Base-by-base conservation (phyloP, 129 eudicot genomes). In the Artemisia annua region DNA sequence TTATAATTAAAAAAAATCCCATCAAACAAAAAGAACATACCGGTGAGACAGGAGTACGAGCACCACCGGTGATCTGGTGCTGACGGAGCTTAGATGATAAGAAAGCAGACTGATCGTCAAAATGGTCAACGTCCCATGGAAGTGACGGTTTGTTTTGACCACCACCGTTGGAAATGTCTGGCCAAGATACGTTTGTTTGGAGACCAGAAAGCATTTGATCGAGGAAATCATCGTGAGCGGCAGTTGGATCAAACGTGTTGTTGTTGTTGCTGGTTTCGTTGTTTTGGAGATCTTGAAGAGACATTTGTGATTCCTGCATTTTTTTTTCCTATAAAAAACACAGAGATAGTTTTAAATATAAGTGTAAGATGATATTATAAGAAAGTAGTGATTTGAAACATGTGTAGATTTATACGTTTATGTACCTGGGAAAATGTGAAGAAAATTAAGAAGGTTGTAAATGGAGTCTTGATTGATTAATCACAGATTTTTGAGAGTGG, bases 171-270 rank as follows among this genome's bases (percentile, higher is more conserved):
- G 83, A 64, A 70, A 75, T 69, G 54, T 82, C 90, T 50, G 87
- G 85, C 89, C 86, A 86, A 30, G 82, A 51, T 5, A 78, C 79
- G 39, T 83, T 69, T 54, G 89, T 74, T 48, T 88, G 88, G 49
- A 88, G 79, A 22, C 92, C 78, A 55, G 91, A 84, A 54, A 91
- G 84, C 75, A 91, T 83, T 74, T 91, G 97, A 15, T 91, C 88
- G 55, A 91, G 88, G 32, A 91, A 91, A 43, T 88, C 95, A 3
- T 88, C 96, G 64, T 82, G 87, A 7, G 88, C 70, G 20, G 84
- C 52, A 43, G 89, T 16, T 49, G 83, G 85, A 66, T 85, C 95
- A 58, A 83, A 88, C 54, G 16, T 68, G 70, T 46, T 73, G 80
- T 20, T 66, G 3, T 18, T 75, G 81, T 20, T 66, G 3, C n/a